phyloP scores from a whole-genome alignment of 2,329 filamentous ascomycete genomes.

The Lanzia echinophila region DNA sequence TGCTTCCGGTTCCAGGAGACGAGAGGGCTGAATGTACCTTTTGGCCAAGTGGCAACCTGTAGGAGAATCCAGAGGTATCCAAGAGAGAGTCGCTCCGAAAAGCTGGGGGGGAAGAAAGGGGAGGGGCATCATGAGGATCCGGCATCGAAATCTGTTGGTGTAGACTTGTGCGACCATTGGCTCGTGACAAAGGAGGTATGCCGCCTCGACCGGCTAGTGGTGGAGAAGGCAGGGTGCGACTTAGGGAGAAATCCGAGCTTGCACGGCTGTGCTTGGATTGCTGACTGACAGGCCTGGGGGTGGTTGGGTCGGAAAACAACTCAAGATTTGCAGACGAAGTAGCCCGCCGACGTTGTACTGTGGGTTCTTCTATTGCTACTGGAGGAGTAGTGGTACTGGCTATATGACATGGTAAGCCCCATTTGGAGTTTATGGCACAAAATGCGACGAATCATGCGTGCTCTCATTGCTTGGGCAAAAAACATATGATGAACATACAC shows the following conservation, averaged over 20 bases:
- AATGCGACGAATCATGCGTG: background rate
- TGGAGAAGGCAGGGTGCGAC: slow-evolving; percentile 47
- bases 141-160: slow-evolving; percentile 25
- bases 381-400: background rate
- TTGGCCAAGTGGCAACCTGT: slow-evolving; percentile 10
- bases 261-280: slow-evolving; percentile 63
- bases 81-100: slow-evolving; percentile 24
- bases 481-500: background rate
- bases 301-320: slow-evolving; percentile 42
- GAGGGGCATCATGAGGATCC: slow-evolving; percentile 26
- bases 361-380: slow-evolving; percentile 31
- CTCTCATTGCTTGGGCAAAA: too few species aligned
- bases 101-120: slow-evolving; percentile 28
- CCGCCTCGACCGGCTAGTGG: slow-evolving; percentile 31
- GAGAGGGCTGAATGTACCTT: slow-evolving; percentile 18
- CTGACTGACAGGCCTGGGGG: slow-evolving; percentile 49
- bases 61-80: slow-evolving; percentile 16
- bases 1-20: slow-evolving; percentile 16
- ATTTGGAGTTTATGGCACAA: background rate
- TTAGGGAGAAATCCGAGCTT: slow-evolving; percentile 61
- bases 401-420: background rate
- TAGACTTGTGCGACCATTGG: slow-evolving; percentile 29
- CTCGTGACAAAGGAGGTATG: slow-evolving; percentile 27
- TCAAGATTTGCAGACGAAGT: slow-evolving; percentile 58
- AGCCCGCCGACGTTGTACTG: slow-evolving; percentile 43